phyloP scores from a whole-genome alignment of 2,329 filamentous ascomycete species.

The Monosporascus cannonballus region DNA sequence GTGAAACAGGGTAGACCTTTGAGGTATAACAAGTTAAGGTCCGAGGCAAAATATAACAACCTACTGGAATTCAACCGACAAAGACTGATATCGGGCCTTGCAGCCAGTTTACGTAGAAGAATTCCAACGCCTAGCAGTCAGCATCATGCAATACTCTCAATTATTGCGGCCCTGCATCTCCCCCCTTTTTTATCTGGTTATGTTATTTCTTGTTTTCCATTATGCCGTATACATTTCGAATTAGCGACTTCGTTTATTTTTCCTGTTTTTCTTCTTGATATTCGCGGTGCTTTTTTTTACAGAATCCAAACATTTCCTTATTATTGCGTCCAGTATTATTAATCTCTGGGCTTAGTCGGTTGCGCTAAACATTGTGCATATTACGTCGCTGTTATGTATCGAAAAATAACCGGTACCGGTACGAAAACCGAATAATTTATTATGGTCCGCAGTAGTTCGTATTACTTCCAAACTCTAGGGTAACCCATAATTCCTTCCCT shows the following conservation, averaged over 20 bases:
- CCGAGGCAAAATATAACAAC: no score
- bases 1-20: no score
- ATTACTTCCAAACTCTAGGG: not conserved
- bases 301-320: not conserved
- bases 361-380: not conserved
- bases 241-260: not conserved
- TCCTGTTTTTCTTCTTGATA: not conserved
- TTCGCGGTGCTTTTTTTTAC: not conserved
- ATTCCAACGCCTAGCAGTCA: not conserved
- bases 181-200: not conserved
- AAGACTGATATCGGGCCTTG: no score
- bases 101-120: no score
- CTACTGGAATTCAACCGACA: no score
- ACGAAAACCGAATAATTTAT: not conserved
- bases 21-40: no score
- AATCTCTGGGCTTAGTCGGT: conserved; percentile 3
- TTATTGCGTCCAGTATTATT: not conserved
- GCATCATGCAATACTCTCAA: not conserved
- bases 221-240: not conserved
- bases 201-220: conserved; percentile 1
- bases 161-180: not conserved
- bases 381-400: not conserved
- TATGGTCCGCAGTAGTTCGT: not conserved
- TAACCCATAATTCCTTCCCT: not conserved
- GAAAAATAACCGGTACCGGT: not conserved